Evolutionary conservation across 2,329 filamentous ascomycete species (phyloP).

Genomic region (Botrytis byssoidea): DNA sequence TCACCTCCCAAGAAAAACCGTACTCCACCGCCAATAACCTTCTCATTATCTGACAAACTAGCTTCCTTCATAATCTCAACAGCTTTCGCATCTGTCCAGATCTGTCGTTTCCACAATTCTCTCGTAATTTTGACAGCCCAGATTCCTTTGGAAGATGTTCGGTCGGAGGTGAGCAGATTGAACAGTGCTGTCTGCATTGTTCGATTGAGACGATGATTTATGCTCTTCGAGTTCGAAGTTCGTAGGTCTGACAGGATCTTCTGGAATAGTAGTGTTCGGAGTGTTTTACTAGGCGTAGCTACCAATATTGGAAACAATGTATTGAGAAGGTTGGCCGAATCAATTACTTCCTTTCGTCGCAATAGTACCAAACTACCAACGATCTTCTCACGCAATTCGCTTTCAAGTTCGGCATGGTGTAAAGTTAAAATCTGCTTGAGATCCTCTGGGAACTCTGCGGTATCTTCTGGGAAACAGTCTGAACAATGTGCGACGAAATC

Average conservation of each 20-base stretch:
- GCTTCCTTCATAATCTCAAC: conserved; percentile 99
- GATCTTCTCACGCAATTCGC: conserved; percentile 88
- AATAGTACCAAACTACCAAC: conserved; percentile 86
- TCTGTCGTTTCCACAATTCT: conserved; percentile 93
- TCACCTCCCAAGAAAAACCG: conserved; percentile 96
- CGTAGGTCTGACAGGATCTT: conserved; percentile 92
- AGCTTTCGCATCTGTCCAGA: conserved; percentile 91
- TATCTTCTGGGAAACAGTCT: conserved; percentile 86
- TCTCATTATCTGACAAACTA: conserved; percentile 83
- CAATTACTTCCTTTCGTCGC: conserved; percentile 86
- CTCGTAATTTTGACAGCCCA: conserved; percentile 96
- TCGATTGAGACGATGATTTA: conserved; percentile 89
- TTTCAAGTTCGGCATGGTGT: conserved; percentile 79
- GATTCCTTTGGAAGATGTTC: conserved; percentile 78
- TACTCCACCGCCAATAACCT: conserved; percentile 83
- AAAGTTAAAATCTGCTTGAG: conserved; percentile 76
- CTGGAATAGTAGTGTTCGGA: conserved; percentile 78
- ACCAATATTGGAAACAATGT: conserved; percentile 94
- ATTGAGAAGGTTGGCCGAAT: conserved; percentile 79
- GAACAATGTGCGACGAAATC: conserved; percentile 92
- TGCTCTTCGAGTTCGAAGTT: conserved; percentile 80
- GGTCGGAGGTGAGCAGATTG: conserved; percentile 85
- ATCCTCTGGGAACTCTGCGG: conserved; percentile 73
- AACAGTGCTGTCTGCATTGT: conserved; percentile 91
- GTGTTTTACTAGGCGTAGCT: conserved; percentile 84